phyloP scores from a whole-genome alignment of 148 eudicot species.

The Heliosperma pusillum region DNA sequence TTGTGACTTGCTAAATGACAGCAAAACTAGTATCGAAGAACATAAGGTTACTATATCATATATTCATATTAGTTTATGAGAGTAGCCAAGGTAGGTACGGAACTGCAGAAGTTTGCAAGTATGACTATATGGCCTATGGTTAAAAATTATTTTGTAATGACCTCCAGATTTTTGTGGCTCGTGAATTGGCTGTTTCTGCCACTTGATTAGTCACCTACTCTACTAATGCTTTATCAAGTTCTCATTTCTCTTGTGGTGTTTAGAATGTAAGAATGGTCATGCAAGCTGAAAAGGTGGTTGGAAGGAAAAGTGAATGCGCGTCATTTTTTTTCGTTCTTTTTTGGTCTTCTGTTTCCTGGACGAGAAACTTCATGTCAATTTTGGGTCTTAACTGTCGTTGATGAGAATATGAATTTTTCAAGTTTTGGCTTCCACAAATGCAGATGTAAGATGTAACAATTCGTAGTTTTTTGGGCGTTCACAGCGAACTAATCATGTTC shows the following conservation, averaged over 20 bases:
- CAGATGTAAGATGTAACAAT: neutral
- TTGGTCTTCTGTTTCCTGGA: neutral
- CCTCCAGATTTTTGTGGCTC: too few species aligned
- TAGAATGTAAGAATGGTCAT: neutral
- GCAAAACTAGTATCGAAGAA: neutral
- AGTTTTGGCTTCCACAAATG: neutral
- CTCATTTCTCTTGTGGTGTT: neutral
- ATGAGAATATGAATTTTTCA: neutral
- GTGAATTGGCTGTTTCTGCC: too few species aligned
- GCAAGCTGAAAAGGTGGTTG: neutral
- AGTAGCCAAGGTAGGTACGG: too few species aligned
- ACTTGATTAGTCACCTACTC: too few species aligned
- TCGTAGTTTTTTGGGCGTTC: neutral
- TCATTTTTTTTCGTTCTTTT: neutral
- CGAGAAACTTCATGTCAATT: neutral
- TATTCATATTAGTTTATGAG: too few species aligned
- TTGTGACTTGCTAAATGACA: neutral
- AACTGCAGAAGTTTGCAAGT: too few species aligned
- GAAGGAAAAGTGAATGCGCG: neutral
- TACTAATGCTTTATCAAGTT: too few species aligned
- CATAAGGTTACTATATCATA: too few species aligned
- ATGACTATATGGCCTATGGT: too few species aligned
- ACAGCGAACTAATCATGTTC: slow-evolving; percentile 1
- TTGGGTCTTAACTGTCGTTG: neutral
- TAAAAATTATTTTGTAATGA: too few species aligned